These are phyloP conservation scores for Omphalotus guepiniiformis DNA, from an alignment of 768 basidiomycete genomes.

Conservation along the genomic window DNA sequence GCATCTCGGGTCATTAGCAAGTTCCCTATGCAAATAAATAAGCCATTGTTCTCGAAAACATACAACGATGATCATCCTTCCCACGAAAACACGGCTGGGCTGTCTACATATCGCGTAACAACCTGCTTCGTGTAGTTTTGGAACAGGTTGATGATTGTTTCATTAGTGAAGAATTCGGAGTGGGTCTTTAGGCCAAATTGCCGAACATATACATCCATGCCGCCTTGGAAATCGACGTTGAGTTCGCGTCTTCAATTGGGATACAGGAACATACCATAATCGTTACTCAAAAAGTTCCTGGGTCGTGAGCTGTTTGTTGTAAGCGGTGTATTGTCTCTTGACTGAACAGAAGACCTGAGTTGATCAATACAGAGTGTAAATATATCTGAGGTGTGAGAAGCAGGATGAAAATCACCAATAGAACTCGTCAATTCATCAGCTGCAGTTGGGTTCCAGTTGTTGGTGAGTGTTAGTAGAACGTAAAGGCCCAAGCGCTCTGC, in stretches of 20 bases:
- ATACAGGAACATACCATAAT: slow-evolving; percentile 42
- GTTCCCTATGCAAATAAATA: slow-evolving; percentile 39
- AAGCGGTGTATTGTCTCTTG: slow-evolving; percentile 13
- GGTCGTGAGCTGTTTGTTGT: slow-evolving; percentile 37
- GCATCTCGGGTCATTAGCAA: slow-evolving; percentile 67
- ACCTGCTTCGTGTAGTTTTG: slow-evolving; percentile 54
- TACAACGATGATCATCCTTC: slow-evolving; percentile 17
- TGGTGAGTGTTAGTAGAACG: slow-evolving; percentile 53
- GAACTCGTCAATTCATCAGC: slow-evolving; percentile 19
- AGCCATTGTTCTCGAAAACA: not conserved
- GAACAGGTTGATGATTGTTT: slow-evolving; percentile 45
- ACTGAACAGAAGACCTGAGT: slow-evolving; percentile 5
- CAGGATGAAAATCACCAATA: not conserved
- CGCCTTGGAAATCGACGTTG: slow-evolving; percentile 37
- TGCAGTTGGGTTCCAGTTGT: slow-evolving; percentile 52
- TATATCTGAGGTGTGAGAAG: not conserved
- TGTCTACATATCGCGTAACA: slow-evolving; percentile 52
- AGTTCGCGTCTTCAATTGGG: slow-evolving; percentile 1
- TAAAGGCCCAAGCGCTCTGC: slow-evolving; percentile 53
- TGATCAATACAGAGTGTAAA: no score
- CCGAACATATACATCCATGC: slow-evolving; percentile 65
- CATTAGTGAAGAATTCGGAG: slow-evolving; percentile 56
- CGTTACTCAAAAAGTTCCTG: slow-evolving; percentile 55
- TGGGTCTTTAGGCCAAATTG: slow-evolving; percentile 42
- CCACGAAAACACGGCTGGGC: slow-evolving; percentile 51